Conservation (phyloP, 208 protist genomes). For the Wallacemonas collosoma region DNA sequence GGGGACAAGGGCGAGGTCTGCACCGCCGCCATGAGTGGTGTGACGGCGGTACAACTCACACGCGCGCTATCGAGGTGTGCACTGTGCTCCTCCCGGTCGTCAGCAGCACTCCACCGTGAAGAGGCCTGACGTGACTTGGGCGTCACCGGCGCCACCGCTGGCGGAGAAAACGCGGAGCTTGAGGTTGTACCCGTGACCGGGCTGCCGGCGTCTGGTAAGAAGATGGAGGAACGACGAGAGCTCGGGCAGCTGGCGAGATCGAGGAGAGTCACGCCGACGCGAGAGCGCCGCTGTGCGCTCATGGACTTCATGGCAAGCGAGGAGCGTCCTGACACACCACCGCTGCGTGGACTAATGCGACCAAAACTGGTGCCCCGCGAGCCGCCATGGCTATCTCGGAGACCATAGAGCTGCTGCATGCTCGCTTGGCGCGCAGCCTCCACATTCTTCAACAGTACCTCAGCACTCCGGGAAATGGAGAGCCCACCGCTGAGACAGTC, state of each 20-base stretch:
- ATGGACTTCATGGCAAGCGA: constrained; percentile 19
- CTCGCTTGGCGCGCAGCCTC: constrained; percentile 29
- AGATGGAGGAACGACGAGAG: constrained; percentile 13
- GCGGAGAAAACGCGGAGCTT: background rate
- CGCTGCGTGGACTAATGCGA: constrained; percentile 2
- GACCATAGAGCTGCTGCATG: constrained; percentile 33
- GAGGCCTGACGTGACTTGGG: background rate
- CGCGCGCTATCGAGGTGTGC: background rate
- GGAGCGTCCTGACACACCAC: background rate
- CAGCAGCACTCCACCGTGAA: constrained; percentile 10
- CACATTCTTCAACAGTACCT: constrained; percentile 38
- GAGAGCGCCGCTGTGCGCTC: constrained; percentile 14
- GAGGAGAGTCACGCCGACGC: constrained; percentile 9
- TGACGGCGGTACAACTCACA: background rate
- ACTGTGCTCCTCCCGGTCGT: background rate
- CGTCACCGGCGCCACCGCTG: background rate
- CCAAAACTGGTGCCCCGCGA: background rate
- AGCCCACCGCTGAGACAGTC: constrained; percentile 45
- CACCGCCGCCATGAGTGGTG: background rate
- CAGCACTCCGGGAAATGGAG: constrained; percentile 40
- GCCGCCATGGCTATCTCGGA: background rate
- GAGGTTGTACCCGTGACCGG: background rate
- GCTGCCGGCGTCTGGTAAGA: constrained; percentile 6
- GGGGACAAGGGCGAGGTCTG: background rate
- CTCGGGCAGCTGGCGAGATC: constrained; percentile 19